phyloP scores from a whole-genome alignment of 352 stramenopile species.

The Achlya hypogyna region DNA sequence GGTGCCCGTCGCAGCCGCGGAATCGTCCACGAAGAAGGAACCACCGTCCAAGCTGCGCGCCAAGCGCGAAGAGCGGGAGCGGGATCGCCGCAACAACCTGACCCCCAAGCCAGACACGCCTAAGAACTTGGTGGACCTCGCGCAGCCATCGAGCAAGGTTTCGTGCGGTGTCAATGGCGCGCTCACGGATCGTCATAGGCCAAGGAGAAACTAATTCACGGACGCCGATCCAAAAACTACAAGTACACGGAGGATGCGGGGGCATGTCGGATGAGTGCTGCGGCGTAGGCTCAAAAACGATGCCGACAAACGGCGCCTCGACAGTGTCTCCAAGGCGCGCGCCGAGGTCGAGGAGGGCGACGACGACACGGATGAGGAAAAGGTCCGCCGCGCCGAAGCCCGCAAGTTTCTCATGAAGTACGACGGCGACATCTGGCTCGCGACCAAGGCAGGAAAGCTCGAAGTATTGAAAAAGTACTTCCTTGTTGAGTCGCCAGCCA shows the following conservation, averaged over 20 bases:
- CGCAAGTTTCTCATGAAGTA: conserved; percentile 48
- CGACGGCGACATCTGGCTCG: conserved; percentile 45
- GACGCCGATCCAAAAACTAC: not conserved
- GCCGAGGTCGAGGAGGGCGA: conserved; percentile 18
- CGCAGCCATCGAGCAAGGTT: conserved; percentile 7
- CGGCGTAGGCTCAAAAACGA: conserved; percentile 1
- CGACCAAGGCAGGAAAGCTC: conserved; percentile 33
- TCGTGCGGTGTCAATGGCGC: not conserved
- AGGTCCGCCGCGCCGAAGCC: conserved; percentile 39
- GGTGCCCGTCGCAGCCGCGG: not conserved
- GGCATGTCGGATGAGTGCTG: not conserved
- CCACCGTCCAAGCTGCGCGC: conserved; percentile 36
- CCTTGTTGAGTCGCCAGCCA: conserved; percentile 41
- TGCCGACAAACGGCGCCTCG: not conserved
- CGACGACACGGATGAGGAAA: conserved; percentile 26
- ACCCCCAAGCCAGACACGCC: conserved; percentile 15
- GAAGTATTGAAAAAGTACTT: conserved; percentile 52
- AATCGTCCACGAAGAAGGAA: not conserved
- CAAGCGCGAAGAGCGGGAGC: conserved; percentile 46
- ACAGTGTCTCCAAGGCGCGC: conserved; percentile 4
- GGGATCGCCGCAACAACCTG: conserved; percentile 22
- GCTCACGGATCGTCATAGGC: no score
- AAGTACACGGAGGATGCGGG: not conserved
- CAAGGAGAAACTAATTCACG: conserved; percentile 17
- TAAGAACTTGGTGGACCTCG: not conserved